These are phyloP conservation scores for Verticillium zaregamsianum DNA, from an alignment of 2,329 filamentous ascomycete species.

Conservation along the genomic window DNA sequence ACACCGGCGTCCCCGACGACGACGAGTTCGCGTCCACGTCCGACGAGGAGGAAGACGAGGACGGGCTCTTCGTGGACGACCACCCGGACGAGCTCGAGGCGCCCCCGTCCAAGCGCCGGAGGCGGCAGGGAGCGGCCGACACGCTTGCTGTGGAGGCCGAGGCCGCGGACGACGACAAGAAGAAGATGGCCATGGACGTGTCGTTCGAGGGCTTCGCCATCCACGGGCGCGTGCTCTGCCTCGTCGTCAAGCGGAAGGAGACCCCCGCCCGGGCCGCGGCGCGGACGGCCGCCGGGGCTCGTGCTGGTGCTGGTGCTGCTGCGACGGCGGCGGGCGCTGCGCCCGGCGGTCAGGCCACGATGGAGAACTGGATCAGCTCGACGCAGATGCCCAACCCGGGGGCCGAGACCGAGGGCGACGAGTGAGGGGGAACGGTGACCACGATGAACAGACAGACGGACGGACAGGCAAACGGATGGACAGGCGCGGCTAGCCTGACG, in stretches of 20 bases:
- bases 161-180: slow-evolving; percentile 64
- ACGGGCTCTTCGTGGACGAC: slow-evolving; percentile 8
- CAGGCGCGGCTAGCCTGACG: neutral
- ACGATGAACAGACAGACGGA: neutral
- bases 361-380: slow-evolving; percentile 82
- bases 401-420: slow-evolving; percentile 22
- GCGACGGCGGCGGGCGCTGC: slow-evolving; percentile 36
- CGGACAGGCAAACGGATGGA: too few species aligned
- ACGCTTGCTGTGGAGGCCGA: slow-evolving; percentile 7
- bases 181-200: slow-evolving; percentile 82
- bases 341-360: slow-evolving; percentile 59
- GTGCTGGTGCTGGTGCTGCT: neutral
- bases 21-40: slow-evolving; percentile 20
- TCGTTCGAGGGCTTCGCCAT: slow-evolving; percentile 95
- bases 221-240: slow-evolving; percentile 85
- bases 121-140: slow-evolving; percentile 31
- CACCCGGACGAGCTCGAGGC: slow-evolving; percentile 20
- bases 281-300: neutral
- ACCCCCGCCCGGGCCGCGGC: slow-evolving; percentile 21
- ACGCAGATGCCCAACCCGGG: slow-evolving; percentile 59
- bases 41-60: slow-evolving; percentile 30
- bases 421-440: neutral
- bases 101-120: slow-evolving; percentile 37
- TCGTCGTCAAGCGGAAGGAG: slow-evolving; percentile 78
- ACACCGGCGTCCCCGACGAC: slow-evolving; percentile 21